Evolutionary conservation across 805 yeast species (phyloP).

Genomic region (Metschnikowia borealis): DNA sequence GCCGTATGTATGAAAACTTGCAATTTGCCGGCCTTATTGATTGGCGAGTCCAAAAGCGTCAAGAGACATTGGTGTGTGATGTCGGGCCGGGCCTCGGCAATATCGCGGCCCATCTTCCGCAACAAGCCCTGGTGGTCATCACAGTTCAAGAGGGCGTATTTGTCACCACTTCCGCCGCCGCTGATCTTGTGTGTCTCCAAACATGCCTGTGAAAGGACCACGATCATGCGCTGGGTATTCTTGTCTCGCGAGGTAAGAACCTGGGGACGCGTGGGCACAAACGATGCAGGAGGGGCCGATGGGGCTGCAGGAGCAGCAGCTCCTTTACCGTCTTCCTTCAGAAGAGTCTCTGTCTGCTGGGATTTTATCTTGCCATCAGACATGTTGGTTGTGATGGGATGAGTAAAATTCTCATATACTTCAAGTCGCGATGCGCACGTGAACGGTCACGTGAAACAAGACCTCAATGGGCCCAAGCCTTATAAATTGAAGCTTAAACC

Average conservation of each 20-base stretch:
- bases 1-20: conserved; percentile 97
- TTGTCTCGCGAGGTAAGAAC: conserved; percentile 82
- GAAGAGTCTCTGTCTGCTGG: background rate
- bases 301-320: conserved; percentile 1
- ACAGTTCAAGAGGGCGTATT: conserved; percentile 90
- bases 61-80: conserved; percentile 96
- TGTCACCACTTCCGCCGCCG: conserved; percentile 69
- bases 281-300: conserved; percentile 47
- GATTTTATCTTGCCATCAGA: conserved; percentile 2
- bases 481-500: background rate
- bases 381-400: conserved; percentile 2
- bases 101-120: conserved; percentile 94
- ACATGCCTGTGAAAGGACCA: conserved; percentile 94
- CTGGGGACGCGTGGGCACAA: conserved; percentile 84
- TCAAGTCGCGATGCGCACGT: conserved; percentile 1
- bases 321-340: background rate
- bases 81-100: conserved; percentile 98
- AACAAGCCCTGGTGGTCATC: conserved; percentile 97
- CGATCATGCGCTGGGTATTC: conserved; percentile 79
- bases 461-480: background rate
- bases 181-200: conserved; percentile 90
- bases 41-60: conserved; percentile 93
- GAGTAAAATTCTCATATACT: conserved; percentile 2
- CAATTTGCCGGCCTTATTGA: conserved; percentile 93
- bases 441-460: background rate